phyloP scores from a whole-genome alignment of 441 rosid species.

The Corymbia calophylla region DNA sequence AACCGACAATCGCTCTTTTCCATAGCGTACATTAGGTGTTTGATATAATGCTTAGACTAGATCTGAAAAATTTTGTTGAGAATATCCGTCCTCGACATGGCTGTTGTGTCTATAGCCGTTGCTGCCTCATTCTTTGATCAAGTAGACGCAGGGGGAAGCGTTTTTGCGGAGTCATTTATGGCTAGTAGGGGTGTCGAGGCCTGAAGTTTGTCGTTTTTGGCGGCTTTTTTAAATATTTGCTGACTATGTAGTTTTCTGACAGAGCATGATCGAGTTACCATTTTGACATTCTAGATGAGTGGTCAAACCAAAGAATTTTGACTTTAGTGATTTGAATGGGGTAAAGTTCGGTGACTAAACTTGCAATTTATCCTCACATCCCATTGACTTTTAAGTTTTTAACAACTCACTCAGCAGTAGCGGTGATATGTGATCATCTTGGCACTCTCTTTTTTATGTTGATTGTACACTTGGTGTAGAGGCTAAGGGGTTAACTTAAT shows the following conservation, averaged over 20 bases:
- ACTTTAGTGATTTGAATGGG: background rate
- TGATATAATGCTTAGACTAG: too few species aligned
- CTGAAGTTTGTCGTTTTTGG: too few species aligned
- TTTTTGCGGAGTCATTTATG: too few species aligned
- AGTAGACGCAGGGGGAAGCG: too few species aligned
- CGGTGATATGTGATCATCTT: background rate
- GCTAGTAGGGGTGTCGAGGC: too few species aligned
- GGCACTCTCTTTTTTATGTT: background rate
- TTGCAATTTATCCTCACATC: background rate
- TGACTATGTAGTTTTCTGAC: background rate
- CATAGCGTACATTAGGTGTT: too few species aligned
- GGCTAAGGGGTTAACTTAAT: background rate
- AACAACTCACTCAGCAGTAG: background rate
- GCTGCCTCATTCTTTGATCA: too few species aligned
- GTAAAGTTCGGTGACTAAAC: background rate
- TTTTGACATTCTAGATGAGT: background rate
- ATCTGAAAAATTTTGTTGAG: too few species aligned
- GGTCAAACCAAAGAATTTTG: background rate
- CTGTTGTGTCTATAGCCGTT: too few species aligned
- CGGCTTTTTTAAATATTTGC: background rate
- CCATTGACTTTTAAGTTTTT: background rate
- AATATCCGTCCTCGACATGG: too few species aligned
- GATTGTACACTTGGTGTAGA: background rate
- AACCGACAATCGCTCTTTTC: too few species aligned
- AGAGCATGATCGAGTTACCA: background rate